Evolutionary conservation across 75 land plant species (phyloP), one percentile per base, ranked within the genome.

Genomic region (Pinus albicaulis): DNA sequence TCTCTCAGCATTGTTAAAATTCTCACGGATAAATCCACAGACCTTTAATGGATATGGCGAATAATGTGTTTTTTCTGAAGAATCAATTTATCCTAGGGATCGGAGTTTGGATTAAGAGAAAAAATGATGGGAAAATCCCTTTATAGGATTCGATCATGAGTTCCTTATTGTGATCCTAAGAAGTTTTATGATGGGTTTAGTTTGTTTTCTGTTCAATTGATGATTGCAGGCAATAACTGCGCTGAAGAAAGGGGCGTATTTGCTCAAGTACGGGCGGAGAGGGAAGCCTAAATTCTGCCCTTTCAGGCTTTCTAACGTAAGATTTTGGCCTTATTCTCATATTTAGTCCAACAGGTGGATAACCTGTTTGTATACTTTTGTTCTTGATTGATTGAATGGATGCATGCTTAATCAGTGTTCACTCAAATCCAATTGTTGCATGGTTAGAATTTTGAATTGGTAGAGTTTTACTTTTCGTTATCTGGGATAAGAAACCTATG

Each of bases 211-310:
- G 53, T 10, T 48, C 53, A 10, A 48, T 48, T 48, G 53, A 64
- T 11, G 14, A 31, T 12, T 76, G 12, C 24, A 86, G 87, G 88
- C 88, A 22, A 80, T 86, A 38, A 86, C 82, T 74, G 88, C 87
- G 16, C 61, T 86, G 64, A 86, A 86, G 68, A 80, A 80, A 69
- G 87, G 87, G 17, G 88, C 88, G 20, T 81, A 77, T 70, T 74
- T 86, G 41, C 76, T 86, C 41, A 86, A 86, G 82, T 86, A 86
- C 66, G 88, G 87, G 12, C 79, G 88, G 53, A 58, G 88, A 64
- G 88, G 88, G 57, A 86, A 86, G 75, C 88, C 87, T 23, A 86
- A 86, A 64, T 86, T 86, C 77, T 86, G 88, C 56, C 88, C 88
- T 4, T 86, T 86, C 82, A 83, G 82, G 66, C 86, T 86, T 63